phyloP scores from a whole-genome alignment of 1,139 yeast species.

The Pichia sp. region DNA sequence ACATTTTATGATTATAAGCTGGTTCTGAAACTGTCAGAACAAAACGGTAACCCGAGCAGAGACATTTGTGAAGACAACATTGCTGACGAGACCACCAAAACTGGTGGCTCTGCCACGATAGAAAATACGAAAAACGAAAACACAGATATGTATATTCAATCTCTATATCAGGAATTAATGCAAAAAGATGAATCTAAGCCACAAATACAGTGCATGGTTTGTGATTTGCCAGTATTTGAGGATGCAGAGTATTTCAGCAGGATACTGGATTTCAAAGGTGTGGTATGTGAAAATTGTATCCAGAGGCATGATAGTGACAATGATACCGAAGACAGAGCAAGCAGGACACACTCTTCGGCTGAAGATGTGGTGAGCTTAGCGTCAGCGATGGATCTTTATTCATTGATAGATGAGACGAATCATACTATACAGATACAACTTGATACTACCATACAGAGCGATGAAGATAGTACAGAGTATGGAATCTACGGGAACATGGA shows the following conservation, averaged over 20 bases:
- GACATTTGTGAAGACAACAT: slow-evolving; percentile 13
- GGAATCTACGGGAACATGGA: background rate
- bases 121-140: slow-evolving; percentile 3
- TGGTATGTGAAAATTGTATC: slow-evolving; percentile 58
- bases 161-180: slow-evolving; percentile 8
- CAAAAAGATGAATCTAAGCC: background rate
- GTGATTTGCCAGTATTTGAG: slow-evolving; percentile 65
- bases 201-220: slow-evolving; percentile 3
- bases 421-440: slow-evolving; percentile 3
- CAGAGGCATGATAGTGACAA: background rate
- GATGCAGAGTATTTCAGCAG: slow-evolving; percentile 43
- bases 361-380: background rate
- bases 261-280: slow-evolving; percentile 39
- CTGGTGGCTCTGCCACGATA: background rate
- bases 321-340: slow-evolving; percentile 18
- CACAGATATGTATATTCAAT: slow-evolving; percentile 11
- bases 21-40: slow-evolving; percentile 13
- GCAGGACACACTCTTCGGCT: no score
- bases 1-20: slow-evolving; percentile 14
- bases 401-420: background rate
- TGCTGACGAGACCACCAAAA: slow-evolving; percentile 14
- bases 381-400: slow-evolving; percentile 31
- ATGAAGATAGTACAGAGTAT: slow-evolving; percentile 9
- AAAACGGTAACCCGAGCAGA: slow-evolving; percentile 3
- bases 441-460: slow-evolving; percentile 7